phyloP scores from a whole-genome alignment of 2,329 filamentous ascomycete species.

The Chaetomiaceae sp. region DNA sequence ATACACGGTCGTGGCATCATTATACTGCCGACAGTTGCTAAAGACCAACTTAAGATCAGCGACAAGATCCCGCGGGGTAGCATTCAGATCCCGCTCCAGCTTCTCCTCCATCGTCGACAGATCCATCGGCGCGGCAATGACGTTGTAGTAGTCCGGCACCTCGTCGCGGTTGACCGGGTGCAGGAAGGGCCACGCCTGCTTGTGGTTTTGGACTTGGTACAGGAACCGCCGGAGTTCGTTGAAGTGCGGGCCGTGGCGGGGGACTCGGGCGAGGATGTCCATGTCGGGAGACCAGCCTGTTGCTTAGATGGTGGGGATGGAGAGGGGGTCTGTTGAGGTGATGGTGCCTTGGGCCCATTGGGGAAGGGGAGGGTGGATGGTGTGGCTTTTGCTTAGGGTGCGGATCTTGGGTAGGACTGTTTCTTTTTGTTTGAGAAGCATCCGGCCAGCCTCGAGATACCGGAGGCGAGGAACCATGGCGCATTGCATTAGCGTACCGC shows the following conservation, averaged over 20 bases:
- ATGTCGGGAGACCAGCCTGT: constrained; percentile 96
- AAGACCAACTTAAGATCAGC: constrained; percentile 83
- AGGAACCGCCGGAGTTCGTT: constrained; percentile 87
- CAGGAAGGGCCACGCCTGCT: constrained; percentile 88
- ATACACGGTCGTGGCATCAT: constrained; percentile 90
- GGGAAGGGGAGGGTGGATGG: constrained; percentile 76
- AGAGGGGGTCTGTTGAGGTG: constrained; percentile 73
- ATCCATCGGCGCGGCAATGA: constrained; percentile 97
- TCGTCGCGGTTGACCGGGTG: constrained; percentile 91
- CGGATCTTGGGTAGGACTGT: constrained; percentile 90
- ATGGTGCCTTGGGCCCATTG: constrained; percentile 63
- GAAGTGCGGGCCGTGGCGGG: constrained; percentile 92
- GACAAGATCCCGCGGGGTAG: constrained; percentile 84
- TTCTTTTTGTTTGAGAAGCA: constrained; percentile 96
- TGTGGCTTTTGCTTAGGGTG: constrained; percentile 79
- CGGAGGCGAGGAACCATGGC: constrained; percentile 91
- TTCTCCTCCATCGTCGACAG: constrained; percentile 90
- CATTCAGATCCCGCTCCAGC: constrained; percentile 85
- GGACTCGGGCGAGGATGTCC: constrained; percentile 91
- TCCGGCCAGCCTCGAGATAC: constrained; percentile 84
- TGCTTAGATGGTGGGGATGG: constrained; percentile 81
- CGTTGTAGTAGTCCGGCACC: constrained; percentile 94
- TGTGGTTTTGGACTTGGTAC: constrained; percentile 91
- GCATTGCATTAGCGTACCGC: constrained; percentile 98
- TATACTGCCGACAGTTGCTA: constrained; percentile 91